Evolutionary conservation across 1,284 basidiomycete genomes (phyloP).

Genomic region (Puccinia novopanici): DNA sequence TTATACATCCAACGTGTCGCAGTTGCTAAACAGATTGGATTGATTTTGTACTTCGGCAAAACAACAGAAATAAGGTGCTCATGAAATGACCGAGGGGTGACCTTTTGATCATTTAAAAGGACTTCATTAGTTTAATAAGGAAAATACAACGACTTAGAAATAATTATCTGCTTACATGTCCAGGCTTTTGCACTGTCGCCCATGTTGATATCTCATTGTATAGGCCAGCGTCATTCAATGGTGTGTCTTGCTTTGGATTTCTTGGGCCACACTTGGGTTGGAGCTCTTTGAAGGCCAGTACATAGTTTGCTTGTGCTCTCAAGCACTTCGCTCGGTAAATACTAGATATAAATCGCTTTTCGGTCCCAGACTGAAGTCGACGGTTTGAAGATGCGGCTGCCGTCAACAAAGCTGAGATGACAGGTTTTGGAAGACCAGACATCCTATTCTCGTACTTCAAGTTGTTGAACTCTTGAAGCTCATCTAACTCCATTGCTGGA

Average conservation of each 20-base stretch:
- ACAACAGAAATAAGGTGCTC: neutral
- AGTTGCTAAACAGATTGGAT: neutral
- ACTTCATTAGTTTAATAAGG: too few relatives aligned
- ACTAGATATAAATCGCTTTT: neutral
- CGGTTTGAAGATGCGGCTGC: neutral
- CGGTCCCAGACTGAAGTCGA: neutral
- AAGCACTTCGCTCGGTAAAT: neutral
- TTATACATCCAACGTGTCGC: slow-evolving; percentile 3
- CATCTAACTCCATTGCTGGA: neutral
- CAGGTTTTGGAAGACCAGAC: neutral
- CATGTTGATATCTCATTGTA: neutral
- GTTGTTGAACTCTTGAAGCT: neutral
- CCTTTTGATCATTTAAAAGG: neutral
- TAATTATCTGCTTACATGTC: slow-evolving; percentile 7
- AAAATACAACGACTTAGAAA: too few relatives aligned
- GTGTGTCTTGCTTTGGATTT: neutral
- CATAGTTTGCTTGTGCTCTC: slow-evolving; percentile 19
- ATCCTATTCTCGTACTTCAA: neutral
- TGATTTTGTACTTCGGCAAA: neutral
- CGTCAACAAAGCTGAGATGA: neutral
- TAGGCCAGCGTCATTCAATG: neutral
- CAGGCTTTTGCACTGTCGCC: slow-evolving; percentile 5
- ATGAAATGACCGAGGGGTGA: slow-evolving; percentile 5
- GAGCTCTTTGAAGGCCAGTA: slow-evolving; percentile 13
- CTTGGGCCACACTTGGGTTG: neutral